Evolutionary conservation across 805 yeast species (phyloP), one percentile per base, ranked within the genome.

Genomic region (Barnettozyma botsteinii): DNA sequence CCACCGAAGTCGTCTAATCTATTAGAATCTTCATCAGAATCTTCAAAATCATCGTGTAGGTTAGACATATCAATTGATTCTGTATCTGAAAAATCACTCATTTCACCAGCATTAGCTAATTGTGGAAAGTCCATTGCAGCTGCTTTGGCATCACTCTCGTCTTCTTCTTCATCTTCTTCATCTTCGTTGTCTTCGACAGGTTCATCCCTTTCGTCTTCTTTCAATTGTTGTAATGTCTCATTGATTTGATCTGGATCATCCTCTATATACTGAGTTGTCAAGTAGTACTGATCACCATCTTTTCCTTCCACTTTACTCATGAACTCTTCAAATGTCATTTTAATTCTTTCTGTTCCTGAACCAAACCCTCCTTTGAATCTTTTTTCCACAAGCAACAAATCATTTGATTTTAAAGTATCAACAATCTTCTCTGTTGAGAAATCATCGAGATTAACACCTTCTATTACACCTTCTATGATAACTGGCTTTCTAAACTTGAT

Each of bases 241-340:
- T 26, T 21, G 13, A 31, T 29, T 7, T 24, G 57, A 15, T 60
- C 65, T 5, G 60, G 59, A 21, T 64, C 70, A 42, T 72, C 72
- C 35, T 72, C 79, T 3, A 48, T 61, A 51, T 83, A 83, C 48
- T 83, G 89, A 0, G 89, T 83, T 1, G 89, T 83, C 55, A 82
- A 62, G 48, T 83, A 82, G 41, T 72, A 66, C 0, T 65, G 68
- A 14, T 73, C 74, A 1, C 75, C 74, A 1, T 75, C 78, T 2
- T 43, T 44, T 4, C 50, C 33, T 22, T 55, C 40, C 21, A 79
- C 49, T 43, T 59, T 64, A 0, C 58, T 53, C 38, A 79, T 56
- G 34, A 83, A 67, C 15, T 77, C 75, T 0, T 52, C 52, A 43
- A 82, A 66, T 3, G 62, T 56, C 75, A 80, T 68, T 40, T 67